Evolutionary conservation across 2,329 filamentous ascomycete species (phyloP).

Genomic region (Aspergillus intermedius): DNA sequence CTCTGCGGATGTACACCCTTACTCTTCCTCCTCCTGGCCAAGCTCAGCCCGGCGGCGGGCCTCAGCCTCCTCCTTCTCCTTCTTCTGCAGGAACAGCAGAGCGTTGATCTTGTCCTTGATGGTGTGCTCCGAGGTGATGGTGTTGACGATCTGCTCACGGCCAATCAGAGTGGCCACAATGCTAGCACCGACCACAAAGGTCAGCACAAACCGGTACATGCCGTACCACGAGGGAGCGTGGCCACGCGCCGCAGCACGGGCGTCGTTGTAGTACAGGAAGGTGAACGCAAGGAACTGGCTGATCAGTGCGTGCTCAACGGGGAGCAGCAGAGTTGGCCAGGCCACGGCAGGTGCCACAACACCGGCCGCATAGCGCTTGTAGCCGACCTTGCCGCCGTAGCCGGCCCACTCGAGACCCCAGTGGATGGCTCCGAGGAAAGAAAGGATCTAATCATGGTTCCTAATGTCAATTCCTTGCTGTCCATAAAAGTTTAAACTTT

Average conservation of each 20-base stretch:
- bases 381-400: slow-evolving; percentile 61
- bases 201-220: slow-evolving; percentile 86
- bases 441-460: slow-evolving; percentile 60
- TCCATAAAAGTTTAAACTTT: background rate
- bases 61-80: slow-evolving; percentile 41
- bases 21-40: slow-evolving; percentile 25
- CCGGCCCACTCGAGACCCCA: slow-evolving; percentile 85
- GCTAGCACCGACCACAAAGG: slow-evolving; percentile 76
- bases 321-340: slow-evolving; percentile 83
- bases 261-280: slow-evolving; percentile 77
- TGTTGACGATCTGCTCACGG: slow-evolving; percentile 63
- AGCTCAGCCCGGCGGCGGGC: slow-evolving; percentile 27
- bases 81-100: slow-evolving; percentile 44
- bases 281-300: slow-evolving; percentile 80
- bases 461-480: slow-evolving; percentile 2
- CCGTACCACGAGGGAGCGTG: slow-evolving; percentile 83
- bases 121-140: slow-evolving; percentile 28
- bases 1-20: slow-evolving; percentile 12
- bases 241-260: slow-evolving; percentile 63
- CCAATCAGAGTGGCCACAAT: slow-evolving; percentile 78
- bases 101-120: slow-evolving; percentile 47
- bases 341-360: slow-evolving; percentile 72
- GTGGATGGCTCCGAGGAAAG: slow-evolving; percentile 87
- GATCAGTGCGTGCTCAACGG: slow-evolving; percentile 77
- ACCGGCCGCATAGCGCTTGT: slow-evolving; percentile 76